phyloP scores from a whole-genome alignment of 257 asterid species.

The Perilla frutescens region DNA sequence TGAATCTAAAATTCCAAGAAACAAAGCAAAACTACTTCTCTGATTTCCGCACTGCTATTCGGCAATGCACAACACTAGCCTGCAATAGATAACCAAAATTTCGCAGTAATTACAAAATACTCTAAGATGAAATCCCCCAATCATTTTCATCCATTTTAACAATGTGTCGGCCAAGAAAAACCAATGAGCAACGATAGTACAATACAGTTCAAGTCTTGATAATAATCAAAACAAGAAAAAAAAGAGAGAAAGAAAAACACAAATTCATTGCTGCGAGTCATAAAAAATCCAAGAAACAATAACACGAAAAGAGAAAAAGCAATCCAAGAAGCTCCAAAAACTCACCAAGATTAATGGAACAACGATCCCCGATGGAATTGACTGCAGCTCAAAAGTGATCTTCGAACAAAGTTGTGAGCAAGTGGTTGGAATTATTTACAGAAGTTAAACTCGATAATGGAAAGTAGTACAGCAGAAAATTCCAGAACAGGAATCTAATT shows the following conservation, averaged over 20 bases:
- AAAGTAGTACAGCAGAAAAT: neutral
- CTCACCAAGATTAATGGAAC: constrained; percentile 35
- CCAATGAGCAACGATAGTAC: constrained; percentile 2
- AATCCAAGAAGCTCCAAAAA: constrained; percentile 16
- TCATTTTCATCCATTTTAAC: neutral
- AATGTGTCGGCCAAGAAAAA: constrained; percentile 25
- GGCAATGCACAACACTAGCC: constrained; percentile 30
- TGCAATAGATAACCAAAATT: constrained; percentile 31
- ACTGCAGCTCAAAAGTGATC: constrained; percentile 35
- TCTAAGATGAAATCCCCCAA: constrained; percentile 12
- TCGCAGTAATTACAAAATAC: neutral
- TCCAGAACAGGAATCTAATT: neutral
- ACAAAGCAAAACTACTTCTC: constrained; percentile 15
- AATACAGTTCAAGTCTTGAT: constrained; percentile 13
- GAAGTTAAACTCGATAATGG: constrained; percentile 36
- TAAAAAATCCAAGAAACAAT: constrained; percentile 15
- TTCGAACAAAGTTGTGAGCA: constrained; percentile 23
- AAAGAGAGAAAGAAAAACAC: neutral
- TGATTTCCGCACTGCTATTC: neutral
- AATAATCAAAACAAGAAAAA: neutral
- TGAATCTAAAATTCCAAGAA: constrained; percentile 25
- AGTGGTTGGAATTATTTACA: constrained; percentile 26
- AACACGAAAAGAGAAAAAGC: neutral
- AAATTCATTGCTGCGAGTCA: constrained; percentile 12
- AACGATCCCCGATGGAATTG: constrained; percentile 8